Base-by-base conservation (phyloP, 257 asterid genomes). In the Datura wrightii region DNA sequence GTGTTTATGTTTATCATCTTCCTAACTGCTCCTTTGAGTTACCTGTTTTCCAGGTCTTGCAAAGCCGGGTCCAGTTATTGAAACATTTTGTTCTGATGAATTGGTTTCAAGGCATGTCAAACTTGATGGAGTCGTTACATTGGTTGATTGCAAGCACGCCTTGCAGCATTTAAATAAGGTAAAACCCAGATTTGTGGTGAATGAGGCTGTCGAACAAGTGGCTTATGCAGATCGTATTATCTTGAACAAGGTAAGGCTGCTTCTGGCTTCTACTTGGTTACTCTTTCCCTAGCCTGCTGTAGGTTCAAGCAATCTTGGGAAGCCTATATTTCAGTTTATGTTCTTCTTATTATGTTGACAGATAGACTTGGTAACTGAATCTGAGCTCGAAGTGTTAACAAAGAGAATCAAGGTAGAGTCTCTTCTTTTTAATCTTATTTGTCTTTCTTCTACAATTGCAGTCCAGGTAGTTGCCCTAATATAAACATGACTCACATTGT, bases 31-130 rank as follows among this genome's bases (percentile, higher is more conserved):
- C 41, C 80, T 72, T 48, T 44, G 55, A 18, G 55, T 71, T 56
- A 79, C 60, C 67, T 84, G 65, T 84, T 85, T 84, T 88, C 72
- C 90, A 96, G 99, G 98, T 89, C 98, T 96, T 86, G 99, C 99
- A 52, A 96, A 94, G 90, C 99, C 98, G 67, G 98, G 98, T 86
- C 99, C 99, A 36, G 99, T 94, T 66, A 96, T 96, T 86, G 98
- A 96, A 87, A 94, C 98, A 82, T 96, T 96, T 89, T 93, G 95
- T 83, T 88, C 95, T 63, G 98, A 96, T 85, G 98, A 94, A 86
- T 80, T 94, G 87, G 94, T 96, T 63, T 90, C 98, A 11, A 93
- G 93, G 18, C 89, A 94, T 5, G 97, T 96, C 88, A 96, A 93
- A 91, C 99, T 96, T 85, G 99, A 96, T 83, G 99, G 99, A 55